Conservation (phyloP, 805 yeast species). For the Ogataea neopini region DNA sequence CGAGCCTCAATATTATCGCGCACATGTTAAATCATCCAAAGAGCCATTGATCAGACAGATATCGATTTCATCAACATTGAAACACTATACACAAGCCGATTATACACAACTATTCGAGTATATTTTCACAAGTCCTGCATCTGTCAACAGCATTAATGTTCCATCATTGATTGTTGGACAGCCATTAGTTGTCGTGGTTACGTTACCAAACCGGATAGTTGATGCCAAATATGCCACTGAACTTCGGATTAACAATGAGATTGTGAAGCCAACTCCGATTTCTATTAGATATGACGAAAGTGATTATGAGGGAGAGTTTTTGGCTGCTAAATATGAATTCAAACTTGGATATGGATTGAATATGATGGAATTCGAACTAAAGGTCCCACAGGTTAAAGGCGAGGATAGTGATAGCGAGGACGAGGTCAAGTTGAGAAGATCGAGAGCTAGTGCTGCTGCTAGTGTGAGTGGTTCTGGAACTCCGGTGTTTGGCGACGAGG, state of each 20-base stretch:
- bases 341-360: slow-evolving; percentile 50
- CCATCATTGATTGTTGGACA: slow-evolving; percentile 46
- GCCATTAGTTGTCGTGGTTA: slow-evolving; percentile 45
- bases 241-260: slow-evolving; percentile 46
- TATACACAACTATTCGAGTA: slow-evolving; percentile 28
- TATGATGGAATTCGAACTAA: slow-evolving; percentile 40
- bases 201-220: slow-evolving; percentile 43
- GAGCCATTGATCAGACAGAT: slow-evolving; percentile 40
- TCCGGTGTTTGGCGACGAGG: slow-evolving; percentile 11
- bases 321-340: slow-evolving; percentile 44
- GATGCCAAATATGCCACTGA: slow-evolving; percentile 40
- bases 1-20: slow-evolving; percentile 7
- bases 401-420: slow-evolving; percentile 9
- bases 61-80: slow-evolving; percentile 37
- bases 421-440: slow-evolving; percentile 17
- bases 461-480: slow-evolving; percentile 2
- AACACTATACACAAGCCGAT: slow-evolving; percentile 27
- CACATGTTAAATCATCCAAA: slow-evolving; percentile 1
- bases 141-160: slow-evolving; percentile 45
- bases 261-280: slow-evolving; percentile 43
- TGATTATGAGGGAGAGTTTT: slow-evolving; percentile 25
- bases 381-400: slow-evolving; percentile 23
- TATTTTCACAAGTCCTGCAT: slow-evolving; percentile 36
- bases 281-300: slow-evolving; percentile 37
- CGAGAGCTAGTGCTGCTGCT: slow-evolving; percentile 8